phyloP scores from a whole-genome alignment of 208 protist species.

The Wallacemonas sp. region DNA sequence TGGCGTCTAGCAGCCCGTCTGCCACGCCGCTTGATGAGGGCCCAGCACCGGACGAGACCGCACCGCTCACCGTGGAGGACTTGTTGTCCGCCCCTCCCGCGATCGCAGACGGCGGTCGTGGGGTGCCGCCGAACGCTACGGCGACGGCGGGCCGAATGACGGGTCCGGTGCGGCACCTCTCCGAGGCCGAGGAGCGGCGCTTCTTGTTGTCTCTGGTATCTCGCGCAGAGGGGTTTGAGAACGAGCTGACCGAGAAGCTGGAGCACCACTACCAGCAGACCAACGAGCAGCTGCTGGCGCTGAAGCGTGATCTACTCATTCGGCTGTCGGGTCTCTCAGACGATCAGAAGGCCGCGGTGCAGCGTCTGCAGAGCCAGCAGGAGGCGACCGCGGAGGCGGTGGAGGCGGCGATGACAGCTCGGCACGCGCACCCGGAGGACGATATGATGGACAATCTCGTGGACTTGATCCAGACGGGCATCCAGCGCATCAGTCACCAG shows the following conservation, averaged over 20 bases:
- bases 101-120: not conserved
- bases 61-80: not conserved
- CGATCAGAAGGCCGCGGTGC: conserved; percentile 6
- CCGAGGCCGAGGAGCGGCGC: conserved; percentile 26
- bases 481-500: conserved; percentile 41
- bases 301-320: conserved; percentile 47
- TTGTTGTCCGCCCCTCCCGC: not conserved
- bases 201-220: conserved; percentile 42
- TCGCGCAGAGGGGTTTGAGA: conserved; percentile 53
- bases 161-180: conserved; percentile 5
- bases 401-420: conserved; percentile 11
- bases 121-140: not conserved
- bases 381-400: conserved; percentile 25
- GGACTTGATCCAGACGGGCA: conserved; percentile 56
- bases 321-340: conserved; percentile 15
- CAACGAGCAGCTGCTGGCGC: conserved; percentile 27
- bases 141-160: not conserved
- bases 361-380: conserved; percentile 22
- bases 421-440: conserved; percentile 18
- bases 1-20: no score
- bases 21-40: no score
- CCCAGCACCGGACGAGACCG: not conserved
- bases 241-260: conserved; percentile 39
- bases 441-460: conserved; percentile 44
- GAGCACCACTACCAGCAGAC: conserved; percentile 58